phyloP scores from a whole-genome alignment of 1,284 basidiomycete species.

The Puccinia novopanici region DNA sequence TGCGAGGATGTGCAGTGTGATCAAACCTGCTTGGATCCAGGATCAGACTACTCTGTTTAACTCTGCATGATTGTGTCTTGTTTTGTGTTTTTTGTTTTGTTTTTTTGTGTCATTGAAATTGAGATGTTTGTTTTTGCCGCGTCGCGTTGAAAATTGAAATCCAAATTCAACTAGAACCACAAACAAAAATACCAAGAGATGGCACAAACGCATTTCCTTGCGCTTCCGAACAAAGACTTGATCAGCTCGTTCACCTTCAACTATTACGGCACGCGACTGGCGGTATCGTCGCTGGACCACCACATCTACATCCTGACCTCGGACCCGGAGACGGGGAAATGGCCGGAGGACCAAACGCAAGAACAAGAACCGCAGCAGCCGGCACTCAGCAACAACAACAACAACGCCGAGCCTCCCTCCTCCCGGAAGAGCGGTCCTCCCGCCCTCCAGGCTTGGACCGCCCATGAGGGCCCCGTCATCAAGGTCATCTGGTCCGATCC shows the following conservation, averaged over 20 bases:
- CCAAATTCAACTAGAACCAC: too few relatives aligned
- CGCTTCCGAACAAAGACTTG: conserved; percentile 66
- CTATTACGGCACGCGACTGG: conserved; percentile 79
- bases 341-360: conserved; percentile 55
- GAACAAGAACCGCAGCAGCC: not conserved
- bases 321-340: conserved; percentile 50
- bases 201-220: conserved; percentile 47
- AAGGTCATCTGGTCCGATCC: conserved; percentile 51
- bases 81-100: not conserved
- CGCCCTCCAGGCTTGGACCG: conserved; percentile 36
- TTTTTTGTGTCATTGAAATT: not conserved
- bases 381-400: conserved; percentile 66
- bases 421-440: not conserved
- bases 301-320: conserved; percentile 61
- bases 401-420: conserved; percentile 60
- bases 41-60: conserved; percentile 23
- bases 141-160: too few relatives aligned
- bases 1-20: conserved; percentile 44
- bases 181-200: not conserved
- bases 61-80: not conserved
- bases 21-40: conserved; percentile 46
- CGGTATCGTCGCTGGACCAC: conserved; percentile 76
- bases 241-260: conserved; percentile 82
- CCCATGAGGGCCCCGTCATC: conserved; percentile 44
- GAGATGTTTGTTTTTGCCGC: too few relatives aligned